Evolutionary conservation across 2,329 filamentous ascomycete species (phyloP).

Genomic region (Xylaria sp.): DNA sequence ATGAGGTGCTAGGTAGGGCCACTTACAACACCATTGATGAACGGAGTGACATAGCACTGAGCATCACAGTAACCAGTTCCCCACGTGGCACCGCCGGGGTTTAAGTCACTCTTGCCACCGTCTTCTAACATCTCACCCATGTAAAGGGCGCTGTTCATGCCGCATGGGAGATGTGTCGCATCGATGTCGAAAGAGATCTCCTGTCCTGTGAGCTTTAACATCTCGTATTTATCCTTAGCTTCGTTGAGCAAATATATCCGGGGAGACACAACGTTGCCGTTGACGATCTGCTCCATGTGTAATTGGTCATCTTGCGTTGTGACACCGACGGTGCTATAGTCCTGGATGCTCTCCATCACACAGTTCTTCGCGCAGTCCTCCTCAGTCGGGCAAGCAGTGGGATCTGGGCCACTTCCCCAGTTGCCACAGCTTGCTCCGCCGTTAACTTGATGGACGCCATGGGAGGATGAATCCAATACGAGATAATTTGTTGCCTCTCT

Average conservation of each 20-base stretch:
- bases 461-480: slow-evolving; percentile 60
- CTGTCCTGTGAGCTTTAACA: slow-evolving; percentile 67
- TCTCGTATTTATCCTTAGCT: slow-evolving; percentile 67
- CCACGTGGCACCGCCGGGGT: slow-evolving; percentile 52
- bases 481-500: slow-evolving; percentile 58
- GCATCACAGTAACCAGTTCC: slow-evolving; percentile 55
- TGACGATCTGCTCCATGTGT: slow-evolving; percentile 55
- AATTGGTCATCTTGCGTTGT: slow-evolving; percentile 47
- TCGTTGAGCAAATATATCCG: slow-evolving; percentile 69
- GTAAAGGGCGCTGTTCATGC: slow-evolving; percentile 72
- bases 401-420: slow-evolving; percentile 52
- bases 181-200: slow-evolving; percentile 75
- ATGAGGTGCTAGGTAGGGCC: background rate
- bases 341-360: slow-evolving; percentile 60
- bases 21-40: slow-evolving; percentile 54
- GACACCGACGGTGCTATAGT: slow-evolving; percentile 56
- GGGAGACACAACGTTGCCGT: slow-evolving; percentile 51
- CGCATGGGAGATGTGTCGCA: slow-evolving; percentile 69
- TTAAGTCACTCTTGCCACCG: slow-evolving; percentile 62
- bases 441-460: slow-evolving; percentile 56
- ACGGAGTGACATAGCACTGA: slow-evolving; percentile 53
- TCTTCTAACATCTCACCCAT: slow-evolving; percentile 69
- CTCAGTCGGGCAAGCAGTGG: slow-evolving; percentile 60
- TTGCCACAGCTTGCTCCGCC: slow-evolving; percentile 50
- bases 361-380: slow-evolving; percentile 64